Base-by-base conservation (phyloP, 2,329 filamentous ascomycete genomes). In the Scedosporium boydii region DNA sequence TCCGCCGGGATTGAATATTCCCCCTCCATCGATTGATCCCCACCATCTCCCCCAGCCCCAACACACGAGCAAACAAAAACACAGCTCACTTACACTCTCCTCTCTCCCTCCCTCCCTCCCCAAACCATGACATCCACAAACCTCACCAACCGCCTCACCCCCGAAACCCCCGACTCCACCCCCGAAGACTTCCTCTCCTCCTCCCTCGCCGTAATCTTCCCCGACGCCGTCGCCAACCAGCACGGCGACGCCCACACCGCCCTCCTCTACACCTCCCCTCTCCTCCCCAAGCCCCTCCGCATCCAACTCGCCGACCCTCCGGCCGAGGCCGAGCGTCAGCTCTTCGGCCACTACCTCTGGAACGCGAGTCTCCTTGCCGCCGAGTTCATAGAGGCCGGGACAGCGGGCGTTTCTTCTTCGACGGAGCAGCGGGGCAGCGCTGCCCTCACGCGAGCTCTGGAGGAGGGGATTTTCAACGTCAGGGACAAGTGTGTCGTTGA, bases 331-430 rank as follows among this genome's bases (percentile, higher is more conserved):
- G 82, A 85, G 67, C 75, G 86, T 59, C 72, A 74, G 21, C 79
- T 90, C 55, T 91, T 90, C 70, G 85, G 85, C 65, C 88, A 91
- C 70, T 90, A 87, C 71, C 74, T 91, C 27, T 91, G 88, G 88
- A 91, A 91, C 73, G 79, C 87, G 6, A 80, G 77, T 18, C 71
- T 86, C 58, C 72, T 82, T 65, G 75, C 84, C 1, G 82, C 80
- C 7, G 82, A 84, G 72, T 74, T 84, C 29, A 73, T 85, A 62
- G 83, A 86, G 70, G 76, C 76, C 6, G 79, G 77, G 51, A 74
- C 77, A 5, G 67, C 82, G 23, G 67, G 67, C 14, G 53, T 72
- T 6, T 61, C 60, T 4, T 4, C 16, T 9, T 27, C 42, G 51
- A 34, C 21, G 27, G 48, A 41, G 3, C 14, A n/a, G 27, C 16